Base-by-base conservation (phyloP, 2,329 filamentous ascomycete genomes). In the Aspergillus tamarii region DNA sequence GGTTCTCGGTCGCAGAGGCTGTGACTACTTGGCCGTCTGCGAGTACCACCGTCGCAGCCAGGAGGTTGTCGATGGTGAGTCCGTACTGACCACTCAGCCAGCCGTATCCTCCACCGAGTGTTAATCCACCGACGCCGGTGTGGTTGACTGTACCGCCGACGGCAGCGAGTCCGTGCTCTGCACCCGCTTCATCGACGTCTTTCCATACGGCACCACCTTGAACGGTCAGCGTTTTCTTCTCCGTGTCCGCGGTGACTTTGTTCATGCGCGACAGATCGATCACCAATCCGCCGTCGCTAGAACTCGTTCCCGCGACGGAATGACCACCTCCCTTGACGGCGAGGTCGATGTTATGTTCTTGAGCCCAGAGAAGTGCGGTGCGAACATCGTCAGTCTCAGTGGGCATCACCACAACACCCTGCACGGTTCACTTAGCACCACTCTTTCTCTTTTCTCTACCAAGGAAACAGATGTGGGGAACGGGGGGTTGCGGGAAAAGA, bases 61-160 rank as follows among this genome's bases (percentile, higher is more conserved):
- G 78, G 8, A 86, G 75, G 64, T 82, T 81, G 72, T 86, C 85
- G 57, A 86, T 83, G 0, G 80, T 80, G 8, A 89, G 77, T 0
- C 88, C 88, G 59, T 86, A 77, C 36, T 78, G 76, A 0, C 85
- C 84, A 30, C 80, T 83, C 19, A 89, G 75, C 73, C 84, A 83
- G 1, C 88, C 86, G 68, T 86, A 87, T 1, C 87, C 87, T 28
- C 87, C 87, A 0, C 85, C 85, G 1, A 88, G 72, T 0, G 84
- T 82, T 16, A 89, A 76, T 0, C 85, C 88, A 2, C 85, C 87
- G 7, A 89, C 84, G 7, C 88, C 87, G 1, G 87, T 89, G 66
- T 89, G 85, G 48, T 85, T 85, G 11, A 89, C 85, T 0, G 87
- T 88, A 3, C 88, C 88, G 10, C 87, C 87, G 0, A 88, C 84